Evolutionary conservation across 441 rosid genomes (phyloP).

Genomic region (Breynia disticha): DNA sequence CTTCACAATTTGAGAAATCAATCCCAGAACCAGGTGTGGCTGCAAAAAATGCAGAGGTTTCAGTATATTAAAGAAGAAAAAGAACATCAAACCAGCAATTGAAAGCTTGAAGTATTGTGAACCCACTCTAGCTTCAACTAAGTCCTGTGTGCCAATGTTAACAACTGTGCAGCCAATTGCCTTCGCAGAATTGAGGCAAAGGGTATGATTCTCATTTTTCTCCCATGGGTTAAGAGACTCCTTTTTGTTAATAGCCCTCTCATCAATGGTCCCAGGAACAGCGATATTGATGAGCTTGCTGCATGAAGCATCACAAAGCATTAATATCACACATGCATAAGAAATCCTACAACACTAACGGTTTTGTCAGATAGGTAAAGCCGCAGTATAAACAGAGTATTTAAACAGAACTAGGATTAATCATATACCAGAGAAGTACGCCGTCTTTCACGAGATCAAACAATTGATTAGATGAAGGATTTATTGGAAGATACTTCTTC

Average conservation of each 20-base stretch:
- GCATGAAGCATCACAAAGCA: slow-evolving; percentile 24
- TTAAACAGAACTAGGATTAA: no score
- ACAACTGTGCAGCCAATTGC: slow-evolving; percentile 99
- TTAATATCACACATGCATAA: slow-evolving; percentile 10
- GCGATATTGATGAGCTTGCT: slow-evolving; percentile 99
- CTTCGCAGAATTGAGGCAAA: slow-evolving; percentile 96
- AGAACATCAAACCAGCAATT: slow-evolving; percentile 1
- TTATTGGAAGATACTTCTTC: slow-evolving; percentile 70
- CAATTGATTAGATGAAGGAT: slow-evolving; percentile 63
- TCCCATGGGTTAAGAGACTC: slow-evolving; percentile 88
- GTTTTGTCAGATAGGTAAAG: neutral
- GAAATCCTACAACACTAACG: neutral
- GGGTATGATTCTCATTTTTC: slow-evolving; percentile 94
- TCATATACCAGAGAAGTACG: slow-evolving; percentile 84
- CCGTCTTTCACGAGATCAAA: slow-evolving; percentile 91
- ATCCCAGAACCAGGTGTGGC: slow-evolving; percentile 96
- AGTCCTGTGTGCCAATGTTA: slow-evolving; percentile 90
- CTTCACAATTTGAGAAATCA: slow-evolving; percentile 97
- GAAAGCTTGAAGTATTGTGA: slow-evolving; percentile 1
- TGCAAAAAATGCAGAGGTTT: slow-evolving; percentile 26
- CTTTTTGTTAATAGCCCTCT: slow-evolving; percentile 93
- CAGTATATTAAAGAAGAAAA: slow-evolving; percentile 7
- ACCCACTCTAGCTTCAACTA: slow-evolving; percentile 93
- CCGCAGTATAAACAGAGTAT: neutral
- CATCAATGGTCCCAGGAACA: slow-evolving; percentile 97